A percentile compares a stretch with the other conserved stretches of the same genome.
phyloP scores from a whole-genome alignment of 208 protist species.

The Borovskyia barvae region DNA sequence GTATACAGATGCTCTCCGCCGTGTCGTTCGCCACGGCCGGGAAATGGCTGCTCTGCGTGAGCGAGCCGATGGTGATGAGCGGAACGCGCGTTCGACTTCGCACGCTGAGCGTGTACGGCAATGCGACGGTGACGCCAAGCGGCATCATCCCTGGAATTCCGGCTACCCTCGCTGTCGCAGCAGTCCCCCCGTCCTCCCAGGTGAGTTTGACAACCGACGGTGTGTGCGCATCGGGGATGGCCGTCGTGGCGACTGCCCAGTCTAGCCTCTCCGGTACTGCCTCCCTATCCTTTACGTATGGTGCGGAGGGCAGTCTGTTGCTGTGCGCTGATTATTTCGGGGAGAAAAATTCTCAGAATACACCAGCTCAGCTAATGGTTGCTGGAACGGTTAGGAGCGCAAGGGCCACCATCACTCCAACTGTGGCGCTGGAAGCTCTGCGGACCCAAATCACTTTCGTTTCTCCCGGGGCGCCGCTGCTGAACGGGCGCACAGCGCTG shows the following conservation, averaged over 20 bases:
- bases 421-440: constrained; percentile 23
- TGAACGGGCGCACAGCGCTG: constrained; percentile 25
- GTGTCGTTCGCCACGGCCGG: constrained; percentile 39
- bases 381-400: constrained; percentile 20
- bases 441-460: constrained; percentile 40
- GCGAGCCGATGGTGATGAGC: constrained; percentile 22
- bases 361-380: constrained; percentile 17
- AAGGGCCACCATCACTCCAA: constrained; percentile 18
- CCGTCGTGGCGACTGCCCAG: constrained; percentile 20
- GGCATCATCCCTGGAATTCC: constrained; percentile 35
- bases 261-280: constrained; percentile 32
- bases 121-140: constrained; percentile 27
- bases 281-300: constrained; percentile 20
- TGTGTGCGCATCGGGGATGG: constrained; percentile 17
- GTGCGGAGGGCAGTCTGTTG: constrained; percentile 10
- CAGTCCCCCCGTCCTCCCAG: constrained; percentile 31
- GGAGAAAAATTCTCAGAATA: constrained; percentile 21
- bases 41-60: constrained; percentile 51
- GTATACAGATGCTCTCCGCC: constrained; percentile 10
- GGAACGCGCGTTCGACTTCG: constrained; percentile 26
- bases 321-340: constrained; percentile 62
- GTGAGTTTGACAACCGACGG: constrained; percentile 18
- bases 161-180: constrained; percentile 25
- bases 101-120: constrained; percentile 44
- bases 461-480: constrained; percentile 31